Evolutionary conservation across 2,329 filamentous ascomycete genomes (phyloP), one percentile per base, ranked within the genome.

Genomic region (Arthrobotrys sinensis): DNA sequence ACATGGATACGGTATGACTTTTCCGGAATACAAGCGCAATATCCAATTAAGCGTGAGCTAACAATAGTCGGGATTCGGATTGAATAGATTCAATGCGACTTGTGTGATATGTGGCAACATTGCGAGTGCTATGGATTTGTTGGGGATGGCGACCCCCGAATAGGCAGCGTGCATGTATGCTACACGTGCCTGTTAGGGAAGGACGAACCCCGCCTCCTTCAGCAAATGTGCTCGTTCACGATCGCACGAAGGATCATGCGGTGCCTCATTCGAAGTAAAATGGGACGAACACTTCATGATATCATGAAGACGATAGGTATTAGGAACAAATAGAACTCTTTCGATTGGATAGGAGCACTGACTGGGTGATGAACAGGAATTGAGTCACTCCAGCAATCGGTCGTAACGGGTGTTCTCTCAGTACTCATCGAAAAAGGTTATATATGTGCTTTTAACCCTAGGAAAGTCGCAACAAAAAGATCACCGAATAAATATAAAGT

Each of bases 111-210:
- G 16, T 82, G 80, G 80, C 81, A 82, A 40, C 82, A 82, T 45
- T 79, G 71, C 40, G 66, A 82, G 66, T 82, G 82, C 34, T 82
- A 82, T 70, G 82, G 82, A 24, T 82, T 80, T 67, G 32, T 46
- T 40, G 79, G 76, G 1, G 48, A 77, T 5, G 45, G 79, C 43
- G 81, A 82, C 50, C 55, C 62, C 10, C 72, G 81, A 16, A 80
- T 82, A 53, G 78, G 81, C 11, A 73, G 79, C 46, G 50, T 76
- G 10, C 81, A 82, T 28, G 55, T 79, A 36, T 82, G 82, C 46
- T 82, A 82, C 62, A 80, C 66, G 10, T 82, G 81, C 60, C 75
- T 82, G 14, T 66, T 82, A 11, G 76, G 73, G 38, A 64, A 68
- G 19, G 76, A 77, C 36, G 81, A 82, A 34, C 57, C 34, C 19